Percentiles rank a stretch among this genome's conserved stretches.
Evolutionary conservation across 2,329 filamentous ascomycete species (phyloP).

Genomic region (Claviceps quebecensis): DNA sequence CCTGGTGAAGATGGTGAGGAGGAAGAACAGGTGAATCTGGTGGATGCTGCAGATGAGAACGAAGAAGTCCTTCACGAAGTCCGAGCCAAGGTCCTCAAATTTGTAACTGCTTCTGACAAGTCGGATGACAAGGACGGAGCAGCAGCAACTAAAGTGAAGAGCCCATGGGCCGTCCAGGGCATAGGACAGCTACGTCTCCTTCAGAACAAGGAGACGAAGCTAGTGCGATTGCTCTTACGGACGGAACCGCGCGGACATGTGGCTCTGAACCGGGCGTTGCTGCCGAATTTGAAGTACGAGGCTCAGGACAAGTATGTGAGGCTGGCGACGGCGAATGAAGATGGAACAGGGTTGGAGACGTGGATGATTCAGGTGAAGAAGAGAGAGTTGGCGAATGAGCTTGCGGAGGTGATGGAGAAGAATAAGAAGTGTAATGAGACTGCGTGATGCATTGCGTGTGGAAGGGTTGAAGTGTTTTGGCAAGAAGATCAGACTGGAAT

Average conservation of each 20-base stretch:
- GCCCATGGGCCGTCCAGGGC: slow-evolving; percentile 55
- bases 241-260: slow-evolving; percentile 63
- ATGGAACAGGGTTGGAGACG: slow-evolving; percentile 46
- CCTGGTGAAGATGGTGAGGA: slow-evolving; percentile 45
- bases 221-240: slow-evolving; percentile 55
- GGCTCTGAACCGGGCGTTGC: slow-evolving; percentile 54
- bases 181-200: slow-evolving; percentile 59
- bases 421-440: slow-evolving; percentile 44
- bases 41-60: slow-evolving; percentile 53
- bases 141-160: slow-evolving; percentile 33
- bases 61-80: slow-evolving; percentile 59
- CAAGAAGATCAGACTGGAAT: no score
- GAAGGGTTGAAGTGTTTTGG: no score
- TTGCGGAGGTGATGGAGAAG: slow-evolving; percentile 38
- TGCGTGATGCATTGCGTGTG: slow-evolving; percentile 11
- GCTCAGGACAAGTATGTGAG: slow-evolving; percentile 46
- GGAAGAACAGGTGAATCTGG: slow-evolving; percentile 58
- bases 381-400: slow-evolving; percentile 37
- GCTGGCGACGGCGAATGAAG: slow-evolving; percentile 41
- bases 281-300: slow-evolving; percentile 49
- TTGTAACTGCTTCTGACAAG: slow-evolving; percentile 34
- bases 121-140: slow-evolving; percentile 10
- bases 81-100: slow-evolving; percentile 55
- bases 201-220: slow-evolving; percentile 55
- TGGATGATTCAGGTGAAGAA: slow-evolving; percentile 64